phyloP scores from a whole-genome alignment of 371 early-diverging fungal genomes.

The Nematocida homosporus region DNA sequence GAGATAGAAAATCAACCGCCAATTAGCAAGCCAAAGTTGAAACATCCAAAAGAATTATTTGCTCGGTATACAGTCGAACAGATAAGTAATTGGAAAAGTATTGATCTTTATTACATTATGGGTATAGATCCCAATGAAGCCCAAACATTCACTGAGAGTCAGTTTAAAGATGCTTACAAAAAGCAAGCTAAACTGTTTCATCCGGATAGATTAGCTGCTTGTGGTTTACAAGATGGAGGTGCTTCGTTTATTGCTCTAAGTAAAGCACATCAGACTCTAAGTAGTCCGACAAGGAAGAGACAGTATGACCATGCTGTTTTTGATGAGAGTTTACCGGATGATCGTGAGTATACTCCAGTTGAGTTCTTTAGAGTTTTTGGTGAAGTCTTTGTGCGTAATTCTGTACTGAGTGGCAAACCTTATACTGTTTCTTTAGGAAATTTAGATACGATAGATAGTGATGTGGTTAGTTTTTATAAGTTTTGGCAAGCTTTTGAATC shows the following conservation, averaged over 20 bases:
- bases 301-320: slow-evolving; percentile 91
- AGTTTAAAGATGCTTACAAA: slow-evolving; percentile 51
- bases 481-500: slow-evolving; percentile 91
- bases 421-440: slow-evolving; percentile 79
- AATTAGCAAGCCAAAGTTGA: slow-evolving; percentile 7
- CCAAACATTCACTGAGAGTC: slow-evolving; percentile 39
- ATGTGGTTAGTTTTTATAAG: slow-evolving; percentile 84
- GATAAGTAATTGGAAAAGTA: slow-evolving; percentile 56
- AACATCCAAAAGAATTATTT: slow-evolving; percentile 54
- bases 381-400: slow-evolving; percentile 79
- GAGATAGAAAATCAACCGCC: background rate
- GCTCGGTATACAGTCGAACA: slow-evolving; percentile 61
- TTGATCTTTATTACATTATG: slow-evolving; percentile 66
- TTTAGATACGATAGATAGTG: slow-evolving; percentile 72
- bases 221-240: slow-evolving; percentile 39
- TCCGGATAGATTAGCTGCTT: slow-evolving; percentile 53
- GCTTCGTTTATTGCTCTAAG: slow-evolving; percentile 61
- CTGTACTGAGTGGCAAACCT: slow-evolving; percentile 75
- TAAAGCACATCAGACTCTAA: slow-evolving; percentile 79
- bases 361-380: slow-evolving; percentile 81
- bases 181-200: slow-evolving; percentile 61
- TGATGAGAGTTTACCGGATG: slow-evolving; percentile 69
- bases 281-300: slow-evolving; percentile 79
- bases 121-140: slow-evolving; percentile 56
- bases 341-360: slow-evolving; percentile 73